Percentiles rank a stretch among this genome's conserved stretches.
These are phyloP conservation scores for Metarhizium humberi DNA, from an alignment of 2,329 filamentous ascomycete species.

Conservation along the genomic window DNA sequence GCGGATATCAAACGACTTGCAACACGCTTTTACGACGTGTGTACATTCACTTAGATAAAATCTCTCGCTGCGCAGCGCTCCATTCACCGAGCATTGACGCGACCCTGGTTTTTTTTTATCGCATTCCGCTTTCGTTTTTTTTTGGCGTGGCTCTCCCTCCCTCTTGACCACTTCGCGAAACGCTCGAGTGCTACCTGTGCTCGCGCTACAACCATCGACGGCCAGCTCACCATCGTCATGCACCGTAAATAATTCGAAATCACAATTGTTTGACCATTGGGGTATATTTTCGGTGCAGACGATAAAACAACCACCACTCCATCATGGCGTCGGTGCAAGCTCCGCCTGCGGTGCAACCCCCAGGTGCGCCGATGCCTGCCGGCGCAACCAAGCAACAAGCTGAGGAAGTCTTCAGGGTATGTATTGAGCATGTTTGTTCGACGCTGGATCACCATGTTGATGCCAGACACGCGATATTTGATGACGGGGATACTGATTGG, in stretches of 20 bases:
- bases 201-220: constrained; percentile 2
- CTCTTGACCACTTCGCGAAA: not conserved
- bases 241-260: constrained; percentile 21
- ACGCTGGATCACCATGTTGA: not conserved
- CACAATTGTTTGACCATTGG: constrained; percentile 13
- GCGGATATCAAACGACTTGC: constrained; percentile 6
- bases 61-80: constrained; percentile 9
- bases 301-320: constrained; percentile 15
- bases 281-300: constrained; percentile 11
- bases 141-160: not conserved
- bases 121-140: not conserved
- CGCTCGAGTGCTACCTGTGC: not conserved
- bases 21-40: constrained; percentile 20
- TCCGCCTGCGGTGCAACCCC: constrained; percentile 58
- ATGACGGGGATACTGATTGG: not conserved
- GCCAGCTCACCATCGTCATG: constrained; percentile 27
- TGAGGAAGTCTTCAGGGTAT: constrained; percentile 63
- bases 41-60: constrained; percentile 12
- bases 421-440: constrained; percentile 14
- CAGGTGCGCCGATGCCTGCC: constrained; percentile 51
- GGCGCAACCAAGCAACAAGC: constrained; percentile 69
- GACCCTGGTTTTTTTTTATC: constrained; percentile 7
- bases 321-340: constrained; percentile 76
- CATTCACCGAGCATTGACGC: constrained; percentile 15
- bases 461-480: not conserved